A percentile compares a stretch with the other conserved stretches of the same genome.
Evolutionary conservation across 352 stramenopile genomes (phyloP).

Genomic region (Globisporangium megalacanthum): DNA sequence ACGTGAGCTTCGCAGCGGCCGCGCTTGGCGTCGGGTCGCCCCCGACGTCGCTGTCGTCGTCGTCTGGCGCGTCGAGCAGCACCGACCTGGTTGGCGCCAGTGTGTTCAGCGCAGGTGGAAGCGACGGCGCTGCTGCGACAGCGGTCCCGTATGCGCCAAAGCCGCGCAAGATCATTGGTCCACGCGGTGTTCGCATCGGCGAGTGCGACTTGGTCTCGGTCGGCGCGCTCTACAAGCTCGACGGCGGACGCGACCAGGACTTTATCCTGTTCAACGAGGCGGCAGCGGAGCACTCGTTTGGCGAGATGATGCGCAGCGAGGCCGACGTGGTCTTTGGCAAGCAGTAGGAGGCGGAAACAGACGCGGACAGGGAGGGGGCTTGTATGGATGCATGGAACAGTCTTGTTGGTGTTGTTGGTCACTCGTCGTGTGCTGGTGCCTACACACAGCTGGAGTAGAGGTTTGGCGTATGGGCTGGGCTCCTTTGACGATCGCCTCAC

Average conservation of each 20-base stretch:
- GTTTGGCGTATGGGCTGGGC: too few species aligned
- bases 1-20: constrained; percentile 14
- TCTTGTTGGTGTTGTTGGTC: too few species aligned
- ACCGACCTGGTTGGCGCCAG: not conserved
- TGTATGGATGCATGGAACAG: not conserved
- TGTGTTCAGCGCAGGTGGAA: not conserved
- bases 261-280: constrained; percentile 82
- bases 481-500: too few species aligned
- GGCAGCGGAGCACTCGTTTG: constrained; percentile 61
- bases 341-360: not conserved
- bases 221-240: constrained; percentile 70
- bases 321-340: constrained; percentile 33
- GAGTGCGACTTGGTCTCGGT: constrained; percentile 57
- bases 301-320: constrained; percentile 74
- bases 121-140: not conserved
- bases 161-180: constrained; percentile 17
- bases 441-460: too few species aligned
- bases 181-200: constrained; percentile 12
- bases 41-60: constrained; percentile 5
- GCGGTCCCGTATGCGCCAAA: constrained; percentile 4
- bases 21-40: constrained; percentile 12
- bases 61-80: constrained; percentile 1
- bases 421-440: too few species aligned
- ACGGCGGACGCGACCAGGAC: constrained; percentile 73
- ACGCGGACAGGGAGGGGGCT: not conserved